A percentile compares a stretch with the other conserved stretches of the same genome.
These are phyloP conservation scores for Detonula confervacea DNA, from an alignment of 352 stramenopile species.

Conservation along the genomic window DNA sequence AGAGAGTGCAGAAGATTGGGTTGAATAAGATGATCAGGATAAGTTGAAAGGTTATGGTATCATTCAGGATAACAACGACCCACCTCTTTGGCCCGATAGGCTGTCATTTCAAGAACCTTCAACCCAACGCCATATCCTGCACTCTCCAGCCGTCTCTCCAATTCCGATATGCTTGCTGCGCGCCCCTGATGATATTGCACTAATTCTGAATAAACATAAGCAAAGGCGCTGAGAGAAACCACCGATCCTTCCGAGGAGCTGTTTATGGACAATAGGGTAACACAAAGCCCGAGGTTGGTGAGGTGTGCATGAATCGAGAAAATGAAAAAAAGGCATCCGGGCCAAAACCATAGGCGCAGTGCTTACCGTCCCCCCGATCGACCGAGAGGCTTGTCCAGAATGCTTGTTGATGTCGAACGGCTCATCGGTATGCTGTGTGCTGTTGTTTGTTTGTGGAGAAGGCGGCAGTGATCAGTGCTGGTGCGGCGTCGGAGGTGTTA, in stretches of 20 bases:
- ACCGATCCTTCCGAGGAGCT: conserved; percentile 40
- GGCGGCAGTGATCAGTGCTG: no score
- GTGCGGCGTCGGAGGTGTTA: no score
- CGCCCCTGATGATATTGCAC: conserved; percentile 97
- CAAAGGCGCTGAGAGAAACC: conserved; percentile 93
- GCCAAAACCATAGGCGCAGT: not conserved
- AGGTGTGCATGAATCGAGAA: no score
- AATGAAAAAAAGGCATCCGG: no score
- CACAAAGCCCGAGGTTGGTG: no score
- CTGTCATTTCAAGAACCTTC: conserved; percentile 93
- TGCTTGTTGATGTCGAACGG: conserved; percentile 48
- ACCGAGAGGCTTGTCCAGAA: conserved; percentile 66
- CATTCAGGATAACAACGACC: no score
- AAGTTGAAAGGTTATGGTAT: no score
- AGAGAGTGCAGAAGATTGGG: no score
- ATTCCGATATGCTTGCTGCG: conserved; percentile 94
- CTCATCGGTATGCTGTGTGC: conserved; percentile 46
- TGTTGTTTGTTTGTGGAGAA: no score
- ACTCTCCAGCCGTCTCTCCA: conserved; percentile 94
- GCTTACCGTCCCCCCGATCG: conserved; percentile 58
- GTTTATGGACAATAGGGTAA: no score
- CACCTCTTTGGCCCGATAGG: conserved; percentile 79
- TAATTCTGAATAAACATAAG: conserved; percentile 97
- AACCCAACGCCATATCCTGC: conserved; percentile 95
- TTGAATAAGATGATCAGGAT: not conserved